A percentile compares a stretch with the other conserved stretches of the same genome.
These are phyloP conservation scores for Skeletonema marinoi DNA, from an alignment of 108 stramenopile species.

Conservation along the genomic window DNA sequence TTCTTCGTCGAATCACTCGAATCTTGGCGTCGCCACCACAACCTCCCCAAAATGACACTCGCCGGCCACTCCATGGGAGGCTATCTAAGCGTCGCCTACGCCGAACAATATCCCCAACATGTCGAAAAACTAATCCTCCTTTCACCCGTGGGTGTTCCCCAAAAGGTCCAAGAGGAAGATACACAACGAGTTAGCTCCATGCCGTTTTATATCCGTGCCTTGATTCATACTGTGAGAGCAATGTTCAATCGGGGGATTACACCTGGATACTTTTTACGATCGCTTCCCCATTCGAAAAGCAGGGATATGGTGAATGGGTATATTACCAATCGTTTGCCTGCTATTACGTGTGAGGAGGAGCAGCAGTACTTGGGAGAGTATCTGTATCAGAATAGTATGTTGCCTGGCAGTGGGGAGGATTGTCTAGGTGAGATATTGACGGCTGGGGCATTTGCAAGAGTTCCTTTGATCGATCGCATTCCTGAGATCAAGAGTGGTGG, in stretches of 20 bases:
- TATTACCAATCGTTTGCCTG: constrained; percentile 65
- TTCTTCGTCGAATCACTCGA: constrained; percentile 88
- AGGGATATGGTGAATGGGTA: constrained; percentile 50
- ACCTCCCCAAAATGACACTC: constrained; percentile 73
- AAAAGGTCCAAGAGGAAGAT: constrained; percentile 38
- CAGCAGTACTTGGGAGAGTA: constrained; percentile 61
- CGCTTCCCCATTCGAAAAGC: constrained; percentile 39
- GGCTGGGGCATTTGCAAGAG: constrained; percentile 58
- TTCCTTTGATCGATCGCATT: constrained; percentile 63
- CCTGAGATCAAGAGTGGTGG: constrained; percentile 50
- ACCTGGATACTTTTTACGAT: constrained; percentile 63
- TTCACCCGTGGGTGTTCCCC: constrained; percentile 83
- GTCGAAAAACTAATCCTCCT: constrained; percentile 81
- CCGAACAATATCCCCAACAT: constrained; percentile 87
- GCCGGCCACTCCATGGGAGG: constrained; percentile 92
- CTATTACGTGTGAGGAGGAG: constrained; percentile 59
- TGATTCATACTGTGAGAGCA: constrained; percentile 37
- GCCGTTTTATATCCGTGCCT: constrained; percentile 34
- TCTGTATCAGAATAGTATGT: constrained; percentile 69
- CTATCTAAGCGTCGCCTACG: constrained; percentile 86
- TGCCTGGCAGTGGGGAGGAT: constrained; percentile 85
- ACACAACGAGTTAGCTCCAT: constrained; percentile 25
- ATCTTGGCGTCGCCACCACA: constrained; percentile 73
- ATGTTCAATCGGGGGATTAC: constrained; percentile 60
- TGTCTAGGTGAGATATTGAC: constrained; percentile 64